phyloP scores from a whole-genome alignment of 176 grass and related monocot genomes.

The Cenchrus fungigraminus region DNA sequence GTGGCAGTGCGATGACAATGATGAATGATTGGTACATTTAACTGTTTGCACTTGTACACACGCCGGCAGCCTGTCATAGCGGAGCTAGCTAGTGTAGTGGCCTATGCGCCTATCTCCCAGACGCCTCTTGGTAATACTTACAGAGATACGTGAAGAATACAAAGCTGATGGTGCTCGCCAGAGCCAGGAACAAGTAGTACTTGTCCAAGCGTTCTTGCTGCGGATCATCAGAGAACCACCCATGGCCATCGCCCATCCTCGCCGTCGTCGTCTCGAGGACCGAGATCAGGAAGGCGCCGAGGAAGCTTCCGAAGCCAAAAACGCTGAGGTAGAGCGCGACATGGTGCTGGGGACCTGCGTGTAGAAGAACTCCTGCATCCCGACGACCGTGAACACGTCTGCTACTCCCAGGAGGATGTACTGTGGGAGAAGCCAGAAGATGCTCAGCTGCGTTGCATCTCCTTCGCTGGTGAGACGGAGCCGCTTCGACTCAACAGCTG shows the following conservation, averaged over 20 bases:
- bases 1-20: too few species aligned
- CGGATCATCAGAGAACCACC: slow-evolving; percentile 78
- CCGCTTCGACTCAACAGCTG: slow-evolving; percentile 56
- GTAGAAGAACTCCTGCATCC: slow-evolving; percentile 50
- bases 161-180: slow-evolving; percentile 64
- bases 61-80: not conserved
- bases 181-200: slow-evolving; percentile 66
- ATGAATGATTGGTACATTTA: not conserved
- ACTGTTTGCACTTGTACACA: not conserved
- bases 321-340: slow-evolving; percentile 79
- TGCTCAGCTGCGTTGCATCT: slow-evolving; percentile 27
- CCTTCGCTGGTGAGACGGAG: slow-evolving; percentile 12
- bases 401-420: slow-evolving; percentile 74
- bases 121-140: too few species aligned
- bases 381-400: slow-evolving; percentile 58
- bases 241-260: not conserved
- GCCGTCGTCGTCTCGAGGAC: slow-evolving; percentile 45
- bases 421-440: slow-evolving; percentile 78
- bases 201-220: slow-evolving; percentile 56
- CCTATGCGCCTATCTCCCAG: not conserved
- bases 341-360: slow-evolving; percentile 41
- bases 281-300: slow-evolving; percentile 58
- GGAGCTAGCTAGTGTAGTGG: too few species aligned
- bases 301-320: slow-evolving; percentile 72
- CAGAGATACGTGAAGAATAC: slow-evolving; percentile 44